Evolutionary conservation across 371 early-diverging fungal species (phyloP).

Genomic region (Apophysomyces variabilis): DNA sequence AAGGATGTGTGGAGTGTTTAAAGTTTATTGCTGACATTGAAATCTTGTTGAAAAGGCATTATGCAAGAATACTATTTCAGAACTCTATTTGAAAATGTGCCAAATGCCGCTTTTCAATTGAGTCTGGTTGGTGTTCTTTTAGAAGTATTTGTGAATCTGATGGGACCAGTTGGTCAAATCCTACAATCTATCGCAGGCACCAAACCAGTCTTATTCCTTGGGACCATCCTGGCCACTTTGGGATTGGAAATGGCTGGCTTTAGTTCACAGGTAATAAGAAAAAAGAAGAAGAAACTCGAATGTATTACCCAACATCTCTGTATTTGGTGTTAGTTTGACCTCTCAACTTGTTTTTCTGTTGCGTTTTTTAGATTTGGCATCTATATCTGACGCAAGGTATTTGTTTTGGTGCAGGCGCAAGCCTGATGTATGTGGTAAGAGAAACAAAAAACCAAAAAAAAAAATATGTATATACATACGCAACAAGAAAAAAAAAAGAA

Average conservation of each 20-base stretch:
- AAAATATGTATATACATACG: too few species aligned
- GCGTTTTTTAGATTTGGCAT: constrained; percentile 50
- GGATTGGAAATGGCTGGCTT: constrained; percentile 33
- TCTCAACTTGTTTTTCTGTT: not conserved
- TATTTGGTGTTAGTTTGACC: too few species aligned
- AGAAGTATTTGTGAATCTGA: constrained; percentile 33
- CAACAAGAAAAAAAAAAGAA: too few species aligned
- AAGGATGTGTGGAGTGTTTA: not conserved
- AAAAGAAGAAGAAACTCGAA: too few species aligned
- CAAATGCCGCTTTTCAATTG: constrained; percentile 29
- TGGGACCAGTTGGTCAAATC: constrained; percentile 41
- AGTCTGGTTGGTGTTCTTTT: constrained; percentile 46
- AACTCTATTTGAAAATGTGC: constrained; percentile 20
- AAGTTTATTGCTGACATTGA: not conserved
- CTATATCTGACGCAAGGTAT: constrained; percentile 67
- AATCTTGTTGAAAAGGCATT: constrained; percentile 38
- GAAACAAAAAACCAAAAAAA: not conserved
- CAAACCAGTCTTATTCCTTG: constrained; percentile 29
- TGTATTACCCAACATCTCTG: too few species aligned
- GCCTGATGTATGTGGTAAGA: constrained; percentile 41
- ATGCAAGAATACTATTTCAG: constrained; percentile 34
- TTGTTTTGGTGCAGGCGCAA: constrained; percentile 60
- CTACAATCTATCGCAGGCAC: constrained; percentile 27
- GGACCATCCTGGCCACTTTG: constrained; percentile 22
- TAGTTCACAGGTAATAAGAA: constrained; percentile 24